These are phyloP conservation scores for Solanum gracilifrons DNA, from an alignment of 257 asterid species.

Conservation along the genomic window DNA sequence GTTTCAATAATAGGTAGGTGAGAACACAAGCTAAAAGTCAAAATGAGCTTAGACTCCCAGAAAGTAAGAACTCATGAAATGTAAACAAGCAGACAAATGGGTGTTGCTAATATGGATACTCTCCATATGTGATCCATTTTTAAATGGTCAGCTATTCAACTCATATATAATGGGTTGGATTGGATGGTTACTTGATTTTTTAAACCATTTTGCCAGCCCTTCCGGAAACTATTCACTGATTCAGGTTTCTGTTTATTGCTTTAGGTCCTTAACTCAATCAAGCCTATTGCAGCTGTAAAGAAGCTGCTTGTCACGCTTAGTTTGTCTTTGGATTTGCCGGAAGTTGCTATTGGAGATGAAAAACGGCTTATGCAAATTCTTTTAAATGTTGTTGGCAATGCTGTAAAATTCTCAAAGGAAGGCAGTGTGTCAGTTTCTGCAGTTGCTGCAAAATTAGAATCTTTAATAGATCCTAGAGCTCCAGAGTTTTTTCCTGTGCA, in stretches of 20 bases:
- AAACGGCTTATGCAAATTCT: constrained; percentile 84
- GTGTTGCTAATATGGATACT: background rate
- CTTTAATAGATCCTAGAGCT: constrained; percentile 62
- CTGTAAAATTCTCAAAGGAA: constrained; percentile 88
- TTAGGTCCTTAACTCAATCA: constrained; percentile 67
- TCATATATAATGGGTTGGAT: background rate
- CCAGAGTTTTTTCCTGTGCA: constrained; percentile 67
- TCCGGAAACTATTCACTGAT: constrained; percentile 10
- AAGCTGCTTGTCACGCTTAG: constrained; percentile 52
- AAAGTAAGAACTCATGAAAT: background rate
- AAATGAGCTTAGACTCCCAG: background rate
- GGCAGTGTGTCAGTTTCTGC: constrained; percentile 78
- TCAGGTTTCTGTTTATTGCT: constrained; percentile 12
- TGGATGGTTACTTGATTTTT: background rate
- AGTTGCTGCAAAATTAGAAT: constrained; percentile 64
- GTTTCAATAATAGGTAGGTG: background rate
- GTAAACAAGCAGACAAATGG: background rate
- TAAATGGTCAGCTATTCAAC: background rate
- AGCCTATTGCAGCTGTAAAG: constrained; percentile 87
- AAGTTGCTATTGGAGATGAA: constrained; percentile 79
- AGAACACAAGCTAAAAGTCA: background rate
- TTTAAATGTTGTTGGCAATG: constrained; percentile 84
- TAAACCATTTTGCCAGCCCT: background rate
- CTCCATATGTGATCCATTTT: background rate
- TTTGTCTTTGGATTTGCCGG: constrained; percentile 72